Evolutionary conservation across 2,329 filamentous ascomycete species (phyloP), one percentile per base, ranked within the genome.

Genomic region (Dissoconium aciculare): DNA sequence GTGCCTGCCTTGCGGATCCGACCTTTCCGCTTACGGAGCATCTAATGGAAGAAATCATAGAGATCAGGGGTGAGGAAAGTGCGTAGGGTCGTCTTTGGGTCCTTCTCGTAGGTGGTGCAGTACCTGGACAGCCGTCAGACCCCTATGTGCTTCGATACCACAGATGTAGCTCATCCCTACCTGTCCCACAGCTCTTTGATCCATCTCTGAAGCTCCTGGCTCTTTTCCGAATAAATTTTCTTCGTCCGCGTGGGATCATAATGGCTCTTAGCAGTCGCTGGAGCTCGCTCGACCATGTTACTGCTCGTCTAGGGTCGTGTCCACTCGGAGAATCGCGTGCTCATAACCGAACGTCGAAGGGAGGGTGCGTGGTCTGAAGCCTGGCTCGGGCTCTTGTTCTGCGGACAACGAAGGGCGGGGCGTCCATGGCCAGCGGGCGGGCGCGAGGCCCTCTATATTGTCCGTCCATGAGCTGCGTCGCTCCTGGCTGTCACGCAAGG

Each of bases 141-240:
- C 19, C n/a, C 8, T 23, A 23, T 23, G 10, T 24, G 9, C 3
- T 17, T 5, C 12, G 11, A 8, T 17, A 9, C 5, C 11, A 16
- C 12, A 11, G 3, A 10, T 13, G 27, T 10, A 28, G 29, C 29
- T 13, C 10, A 21, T 12, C 9, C 30, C 27, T 15, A 32, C 30
- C 30, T 32, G 15, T 32, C 30, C 30, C 23, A 32, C 15, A 32
- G 23, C 15, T 17, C 26, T 17, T 32, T 32, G 2, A 32, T 9
- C 16, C 24, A 12, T 9, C 15, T 11, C 15, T 32, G 23, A 21
- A 32, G 24, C 21, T 26, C 30, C 16, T 23, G 24, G 30, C 30
- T 32, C 23, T 32, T 32, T 23, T 21, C 21, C 3, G 30, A 19
- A 27, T 32, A 32, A 15, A 32, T 27, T 24, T 32, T 32, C 30